Base-by-base conservation (phyloP, 2,329 filamentous ascomycete genomes). In the Epichloe sibirici region DNA sequence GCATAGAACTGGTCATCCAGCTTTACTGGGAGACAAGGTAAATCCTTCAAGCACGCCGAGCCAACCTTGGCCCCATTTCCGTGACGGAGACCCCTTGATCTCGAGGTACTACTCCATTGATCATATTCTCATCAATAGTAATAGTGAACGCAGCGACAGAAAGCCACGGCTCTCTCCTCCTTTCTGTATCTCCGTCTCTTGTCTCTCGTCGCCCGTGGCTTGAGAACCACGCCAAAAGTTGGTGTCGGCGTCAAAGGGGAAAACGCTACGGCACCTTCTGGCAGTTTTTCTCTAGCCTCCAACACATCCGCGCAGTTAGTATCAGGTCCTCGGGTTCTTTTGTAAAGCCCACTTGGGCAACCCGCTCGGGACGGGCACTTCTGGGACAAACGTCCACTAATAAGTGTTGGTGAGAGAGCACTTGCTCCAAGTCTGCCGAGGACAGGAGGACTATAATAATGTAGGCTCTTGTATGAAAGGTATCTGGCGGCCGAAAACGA, bases 241-340 rank as follows among this genome's bases (percentile, higher is more conserved):
- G 17, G 17, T 21, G 17, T 21, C 17, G 17, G 17, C 17, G 17
- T 21, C 17, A 21, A 21, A 21, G 17, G 17, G 17, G 2, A 21
- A 21, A 2, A 21, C 17, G 17, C 17, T 21, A 21, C 17, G 21
- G 52, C 51, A 46, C 52, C 52, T 54, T 53, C 54, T 57, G 40
- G 55, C 57, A 52, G 51, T 56, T 55, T 51, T 54, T 55, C 47
- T 53, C 54, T 61, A 60, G 59, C 58, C 59, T 51, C 52, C 48
- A 43, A 44, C 45, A 50, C 49, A 51, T 47, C 51, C 53, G 51
- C 49, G 51, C 21, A 12, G 15, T 35, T 52, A 52, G 50, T 48
- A 45, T 51, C 52, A 56, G 59, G 59, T 59, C 51, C 59, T 51
- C 52, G 55, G 59, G 59, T 59, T 50, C 59, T 61, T 61, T 61